phyloP scores from a whole-genome alignment of 164 flowering plant genomes.

The Vitis amurensis region DNA sequence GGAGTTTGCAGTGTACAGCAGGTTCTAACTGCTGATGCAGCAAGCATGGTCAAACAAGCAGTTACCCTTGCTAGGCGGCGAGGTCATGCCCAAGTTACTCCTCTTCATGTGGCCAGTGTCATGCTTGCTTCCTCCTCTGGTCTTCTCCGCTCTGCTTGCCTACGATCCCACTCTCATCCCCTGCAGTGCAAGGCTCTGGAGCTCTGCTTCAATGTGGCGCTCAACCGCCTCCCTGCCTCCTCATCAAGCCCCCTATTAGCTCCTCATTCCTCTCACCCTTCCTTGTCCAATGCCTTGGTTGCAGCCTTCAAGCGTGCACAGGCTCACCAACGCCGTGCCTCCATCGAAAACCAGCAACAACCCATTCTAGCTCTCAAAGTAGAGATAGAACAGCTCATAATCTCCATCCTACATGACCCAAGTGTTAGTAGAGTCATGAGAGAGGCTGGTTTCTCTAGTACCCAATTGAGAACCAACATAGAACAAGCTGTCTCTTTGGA shows the following conservation, averaged over 20 bases:
- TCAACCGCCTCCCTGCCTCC: slow-evolving; percentile 80
- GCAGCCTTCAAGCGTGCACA: slow-evolving; percentile 92
- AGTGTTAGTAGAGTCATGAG: slow-evolving; percentile 98
- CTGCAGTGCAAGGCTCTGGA: slow-evolving; percentile 87
- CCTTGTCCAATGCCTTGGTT: slow-evolving; percentile 77
- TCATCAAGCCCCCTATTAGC: slow-evolving; percentile 52
- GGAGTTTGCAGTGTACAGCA: slow-evolving; percentile 75
- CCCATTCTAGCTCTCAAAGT: slow-evolving; percentile 78
- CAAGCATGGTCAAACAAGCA: slow-evolving; percentile 66
- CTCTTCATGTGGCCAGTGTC: slow-evolving; percentile 85
- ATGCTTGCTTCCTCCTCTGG: slow-evolving; percentile 68
- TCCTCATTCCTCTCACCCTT: slow-evolving; percentile 50
- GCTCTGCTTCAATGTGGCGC: slow-evolving; percentile 90
- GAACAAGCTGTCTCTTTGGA: slow-evolving; percentile 70
- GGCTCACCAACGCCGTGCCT: slow-evolving; percentile 89
- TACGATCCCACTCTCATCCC: slow-evolving; percentile 79
- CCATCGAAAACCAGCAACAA: slow-evolving; percentile 74
- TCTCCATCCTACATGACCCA: slow-evolving; percentile 93
- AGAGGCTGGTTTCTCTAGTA: slow-evolving; percentile 90
- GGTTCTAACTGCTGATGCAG: slow-evolving; percentile 69
- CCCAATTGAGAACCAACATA: slow-evolving; percentile 72
- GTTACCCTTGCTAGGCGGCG: slow-evolving; percentile 59
- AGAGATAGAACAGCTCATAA: slow-evolving; percentile 78
- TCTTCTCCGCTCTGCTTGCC: slow-evolving; percentile 67
- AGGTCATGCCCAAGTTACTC: slow-evolving; percentile 91